Evolutionary conservation across 1,284 basidiomycete species (phyloP).

Genomic region (Salmacisia buchloeana): DNA sequence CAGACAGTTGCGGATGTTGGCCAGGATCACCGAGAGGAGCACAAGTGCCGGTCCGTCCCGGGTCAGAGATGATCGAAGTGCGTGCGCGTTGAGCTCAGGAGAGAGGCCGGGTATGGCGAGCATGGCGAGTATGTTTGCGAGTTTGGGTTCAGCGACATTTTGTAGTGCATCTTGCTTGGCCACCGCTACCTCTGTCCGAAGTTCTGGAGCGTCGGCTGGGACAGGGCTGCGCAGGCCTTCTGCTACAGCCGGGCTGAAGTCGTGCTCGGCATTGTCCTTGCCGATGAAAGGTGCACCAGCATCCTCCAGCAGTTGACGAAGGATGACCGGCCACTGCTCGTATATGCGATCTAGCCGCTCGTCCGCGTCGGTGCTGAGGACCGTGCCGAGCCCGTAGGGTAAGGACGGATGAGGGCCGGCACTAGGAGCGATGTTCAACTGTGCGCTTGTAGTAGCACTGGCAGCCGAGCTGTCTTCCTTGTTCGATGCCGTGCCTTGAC

Average conservation of each 20-base stretch:
- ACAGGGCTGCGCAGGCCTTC: neutral
- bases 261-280: neutral
- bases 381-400: conserved; percentile 20
- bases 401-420: conserved; percentile 5
- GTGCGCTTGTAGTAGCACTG: neutral
- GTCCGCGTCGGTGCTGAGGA: conserved; percentile 34
- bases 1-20: conserved; percentile 82
- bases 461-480: neutral
- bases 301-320: conserved; percentile 9
- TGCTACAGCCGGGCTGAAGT: neutral
- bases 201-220: neutral
- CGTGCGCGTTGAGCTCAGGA: conserved; percentile 14
- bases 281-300: neutral
- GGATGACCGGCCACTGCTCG: conserved; percentile 41
- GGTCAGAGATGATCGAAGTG: conserved; percentile 5
- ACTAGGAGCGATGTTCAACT: neutral
- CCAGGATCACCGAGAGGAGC: conserved; percentile 74
- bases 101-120: conserved; percentile 32
- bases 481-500: neutral
- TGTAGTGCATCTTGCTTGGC: neutral
- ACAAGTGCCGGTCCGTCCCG: conserved; percentile 73
- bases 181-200: neutral
- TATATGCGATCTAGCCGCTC: conserved; percentile 46
- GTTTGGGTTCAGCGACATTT: neutral
- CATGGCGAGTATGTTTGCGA: neutral